Evolutionary conservation across 306 rosid species (phyloP).

Genomic region (Corylus avellana): DNA sequence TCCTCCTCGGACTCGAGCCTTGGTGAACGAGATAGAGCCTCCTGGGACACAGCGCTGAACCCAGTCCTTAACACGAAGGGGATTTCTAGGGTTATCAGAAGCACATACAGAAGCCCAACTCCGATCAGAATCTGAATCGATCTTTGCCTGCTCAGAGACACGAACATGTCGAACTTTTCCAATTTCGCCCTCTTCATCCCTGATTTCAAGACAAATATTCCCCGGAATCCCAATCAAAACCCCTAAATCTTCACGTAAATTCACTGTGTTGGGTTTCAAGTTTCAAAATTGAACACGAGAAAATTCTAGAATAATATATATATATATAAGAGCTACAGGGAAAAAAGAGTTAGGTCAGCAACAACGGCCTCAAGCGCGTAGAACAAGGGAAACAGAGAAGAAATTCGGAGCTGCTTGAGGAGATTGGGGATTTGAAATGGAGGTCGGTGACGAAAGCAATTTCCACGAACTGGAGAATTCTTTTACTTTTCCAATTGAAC

Average conservation of each 20-base stretch:
- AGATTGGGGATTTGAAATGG: neutral
- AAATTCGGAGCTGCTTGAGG: neutral
- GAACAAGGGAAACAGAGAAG: neutral
- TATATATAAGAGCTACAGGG: neutral
- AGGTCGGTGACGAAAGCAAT: neutral
- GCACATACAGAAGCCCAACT: slow-evolving; percentile 50
- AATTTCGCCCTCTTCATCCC: slow-evolving; percentile 64
- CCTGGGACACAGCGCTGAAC: slow-evolving; percentile 41
- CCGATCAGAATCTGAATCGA: slow-evolving; percentile 64
- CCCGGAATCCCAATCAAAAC: neutral
- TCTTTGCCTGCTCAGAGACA: slow-evolving; percentile 62
- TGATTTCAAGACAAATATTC: neutral
- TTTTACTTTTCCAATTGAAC: neutral
- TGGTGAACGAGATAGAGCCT: slow-evolving; percentile 36
- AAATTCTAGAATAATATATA: neutral
- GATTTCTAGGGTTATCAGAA: slow-evolving; percentile 65
- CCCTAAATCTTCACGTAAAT: neutral
- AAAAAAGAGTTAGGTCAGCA: slow-evolving; percentile 26
- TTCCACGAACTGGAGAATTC: neutral
- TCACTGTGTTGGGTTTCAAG: neutral
- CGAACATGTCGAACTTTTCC: slow-evolving; percentile 41
- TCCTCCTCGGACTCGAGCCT: slow-evolving; percentile 48
- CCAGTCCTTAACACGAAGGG: slow-evolving; percentile 67
- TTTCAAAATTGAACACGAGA: neutral
- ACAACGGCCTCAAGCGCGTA: slow-evolving; percentile 23